Evolutionary conservation across 306 rosid genomes (phyloP).

Genomic region (Cucurbita maxima): DNA sequence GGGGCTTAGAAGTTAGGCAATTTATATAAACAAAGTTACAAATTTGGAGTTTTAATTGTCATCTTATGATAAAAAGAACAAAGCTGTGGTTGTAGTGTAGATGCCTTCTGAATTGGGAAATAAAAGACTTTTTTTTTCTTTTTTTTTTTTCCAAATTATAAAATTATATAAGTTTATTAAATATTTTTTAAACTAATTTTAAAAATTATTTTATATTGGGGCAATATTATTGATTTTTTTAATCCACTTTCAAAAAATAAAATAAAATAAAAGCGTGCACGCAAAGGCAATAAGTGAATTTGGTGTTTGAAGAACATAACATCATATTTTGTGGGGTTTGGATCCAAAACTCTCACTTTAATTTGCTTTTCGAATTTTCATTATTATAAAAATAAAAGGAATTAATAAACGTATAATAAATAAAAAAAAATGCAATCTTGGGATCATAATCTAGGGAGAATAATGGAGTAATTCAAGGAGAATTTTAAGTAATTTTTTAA

Average conservation of each 20-base stretch:
- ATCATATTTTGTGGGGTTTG: neutral
- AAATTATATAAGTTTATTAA: too few relatives aligned
- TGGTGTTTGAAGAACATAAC: neutral
- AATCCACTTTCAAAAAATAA: too few relatives aligned
- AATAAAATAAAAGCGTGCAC: slow-evolving; percentile 26
- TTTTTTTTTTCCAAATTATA: too few relatives aligned
- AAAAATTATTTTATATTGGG: too few relatives aligned
- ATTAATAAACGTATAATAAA: neutral
- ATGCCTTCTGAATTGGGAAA: neutral
- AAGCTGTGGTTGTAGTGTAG: neutral
- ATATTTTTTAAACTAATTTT: too few relatives aligned
- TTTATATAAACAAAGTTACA: neutral
- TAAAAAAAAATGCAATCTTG: slow-evolving; percentile 17
- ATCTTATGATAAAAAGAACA: neutral
- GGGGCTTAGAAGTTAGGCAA: neutral
- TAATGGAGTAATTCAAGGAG: slow-evolving; percentile 16
- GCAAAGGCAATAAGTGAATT: slow-evolving; percentile 16
- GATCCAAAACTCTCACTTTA: neutral
- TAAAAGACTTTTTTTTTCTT: too few relatives aligned
- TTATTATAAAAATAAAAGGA: neutral
- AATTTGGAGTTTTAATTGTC: neutral
- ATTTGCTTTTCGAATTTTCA: neutral
- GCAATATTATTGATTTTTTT: too few relatives aligned
- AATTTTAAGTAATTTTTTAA: neutral
- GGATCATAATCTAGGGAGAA: slow-evolving; percentile 34